Evolutionary conservation across 2,329 filamentous ascomycete species (phyloP), one percentile per base, ranked within the genome.

Genomic region (Colletotrichum navitas): DNA sequence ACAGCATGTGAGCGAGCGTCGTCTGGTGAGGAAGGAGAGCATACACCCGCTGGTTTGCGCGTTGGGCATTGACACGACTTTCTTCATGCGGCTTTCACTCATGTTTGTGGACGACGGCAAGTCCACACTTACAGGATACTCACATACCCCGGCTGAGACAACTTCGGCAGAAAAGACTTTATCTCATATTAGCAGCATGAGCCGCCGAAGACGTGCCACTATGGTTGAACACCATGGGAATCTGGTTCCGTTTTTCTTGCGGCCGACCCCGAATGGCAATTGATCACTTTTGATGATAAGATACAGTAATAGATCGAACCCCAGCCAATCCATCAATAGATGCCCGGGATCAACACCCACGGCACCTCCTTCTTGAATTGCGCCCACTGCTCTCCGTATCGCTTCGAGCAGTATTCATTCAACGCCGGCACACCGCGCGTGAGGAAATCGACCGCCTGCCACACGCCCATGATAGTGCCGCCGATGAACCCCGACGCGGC

Each of bases 1-100:
- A 91, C 76, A 90, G 86, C 73, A 90, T 90, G 88, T 91, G 78
- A 83, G 65, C 69, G 54, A 49, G 39, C 72, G 24, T 41, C 3
- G 43, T 41, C 32, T 56, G 21, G 16, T 18, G 51, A n/a, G 45
- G 34, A 21, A 60, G 7, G 16, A 52, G 29, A 45, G 54, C 54
- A 60, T 68, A 41, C 12, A 21, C 47, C 54, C 60, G 59, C 39
- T 21, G 43, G 59, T 5, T 47, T 21, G 52, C 54, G 65, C 45
- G 52, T 24, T 49, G 56, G 39, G 47, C 45, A 29, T 58, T 60
- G 49, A 16, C 63, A 65, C 49, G n/a, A 39, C n/a, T 70, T 63
- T 54, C 39, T 66, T 34, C 51, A 26, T 54, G 65, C n/a, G 34
- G 65, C n/a, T 56, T 52, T 51, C 29, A 36, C 24, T 59, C 66